phyloP scores from a whole-genome alignment of 1,139 yeast genomes.

The Spencermartinsiella ligniputridi region DNA sequence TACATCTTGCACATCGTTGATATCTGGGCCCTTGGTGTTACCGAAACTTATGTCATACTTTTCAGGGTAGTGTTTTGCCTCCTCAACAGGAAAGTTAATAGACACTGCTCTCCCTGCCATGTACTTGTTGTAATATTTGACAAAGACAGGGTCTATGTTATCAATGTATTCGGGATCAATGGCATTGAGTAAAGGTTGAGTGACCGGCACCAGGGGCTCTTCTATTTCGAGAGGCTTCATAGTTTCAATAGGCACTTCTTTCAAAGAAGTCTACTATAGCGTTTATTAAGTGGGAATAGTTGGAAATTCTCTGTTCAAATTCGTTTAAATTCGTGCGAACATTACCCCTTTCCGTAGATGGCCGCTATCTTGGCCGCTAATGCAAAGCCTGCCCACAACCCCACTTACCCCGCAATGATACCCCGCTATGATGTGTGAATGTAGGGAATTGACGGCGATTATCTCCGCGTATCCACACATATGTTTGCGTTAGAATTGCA shows the following conservation, averaged over 20 bases:
- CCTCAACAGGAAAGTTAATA: constrained; percentile 6
- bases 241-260: not conserved
- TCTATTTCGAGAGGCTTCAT: not conserved
- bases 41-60: constrained; percentile 9
- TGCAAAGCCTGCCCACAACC: too few species aligned
- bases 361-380: too few species aligned
- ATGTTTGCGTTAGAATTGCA: not conserved
- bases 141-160: constrained; percentile 11
- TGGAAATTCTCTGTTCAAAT: too few species aligned
- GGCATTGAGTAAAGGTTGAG: constrained; percentile 5
- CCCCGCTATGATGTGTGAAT: too few species aligned
- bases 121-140: constrained; percentile 8
- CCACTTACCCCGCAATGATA: too few species aligned
- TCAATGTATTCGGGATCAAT: constrained; percentile 5
- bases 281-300: too few species aligned
- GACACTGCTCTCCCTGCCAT: constrained; percentile 7
- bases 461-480: not conserved
- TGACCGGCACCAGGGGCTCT: constrained; percentile 1
- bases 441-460: too few species aligned
- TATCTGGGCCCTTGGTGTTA: constrained; percentile 10
- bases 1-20: constrained; percentile 6
- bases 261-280: not conserved
- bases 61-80: constrained; percentile 2
- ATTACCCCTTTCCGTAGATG: too few species aligned
- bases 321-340: too few species aligned